Percentiles rank a stretch among this genome's conserved stretches.
Evolutionary conservation across 2,329 filamentous ascomycete species (phyloP).

Genomic region (Sporothrix euskadiensis): DNA sequence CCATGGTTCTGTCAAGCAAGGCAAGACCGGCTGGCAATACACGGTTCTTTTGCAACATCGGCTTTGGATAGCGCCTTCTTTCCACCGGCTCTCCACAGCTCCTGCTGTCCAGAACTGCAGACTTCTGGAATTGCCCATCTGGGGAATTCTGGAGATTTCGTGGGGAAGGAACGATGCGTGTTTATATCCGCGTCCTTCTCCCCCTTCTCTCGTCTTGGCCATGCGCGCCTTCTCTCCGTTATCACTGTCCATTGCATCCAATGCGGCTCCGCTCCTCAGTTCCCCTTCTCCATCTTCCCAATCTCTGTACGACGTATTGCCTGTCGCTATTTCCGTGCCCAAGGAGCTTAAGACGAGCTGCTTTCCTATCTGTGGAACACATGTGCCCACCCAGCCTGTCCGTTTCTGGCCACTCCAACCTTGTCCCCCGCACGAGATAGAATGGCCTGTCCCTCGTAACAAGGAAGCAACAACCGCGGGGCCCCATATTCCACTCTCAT

Average conservation of each 20-base stretch:
- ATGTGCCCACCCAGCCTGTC: neutral
- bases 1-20: neutral
- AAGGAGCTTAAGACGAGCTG: neutral
- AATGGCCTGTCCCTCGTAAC: neutral
- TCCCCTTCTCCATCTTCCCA: neutral
- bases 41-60: neutral
- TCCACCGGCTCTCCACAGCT: neutral
- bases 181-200: neutral
- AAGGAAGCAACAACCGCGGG: neutral
- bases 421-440: neutral
- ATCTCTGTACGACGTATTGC: neutral
- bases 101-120: neutral
- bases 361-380: neutral
- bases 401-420: neutral
- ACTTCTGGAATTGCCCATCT: neutral
- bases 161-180: neutral
- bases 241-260: neutral
- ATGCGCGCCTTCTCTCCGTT: neutral
- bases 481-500: neutral
- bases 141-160: neutral
- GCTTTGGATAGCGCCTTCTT: neutral
- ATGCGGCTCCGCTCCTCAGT: slow-evolving; percentile 7
- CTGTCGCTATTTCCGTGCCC: neutral
- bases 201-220: neutral
- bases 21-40: neutral